A percentile compares a stretch with the other conserved stretches of the same genome.
These are phyloP conservation scores for Astrothelium macrocarpum DNA, from an alignment of 495 filamentous ascomycete species.

Conservation along the genomic window DNA sequence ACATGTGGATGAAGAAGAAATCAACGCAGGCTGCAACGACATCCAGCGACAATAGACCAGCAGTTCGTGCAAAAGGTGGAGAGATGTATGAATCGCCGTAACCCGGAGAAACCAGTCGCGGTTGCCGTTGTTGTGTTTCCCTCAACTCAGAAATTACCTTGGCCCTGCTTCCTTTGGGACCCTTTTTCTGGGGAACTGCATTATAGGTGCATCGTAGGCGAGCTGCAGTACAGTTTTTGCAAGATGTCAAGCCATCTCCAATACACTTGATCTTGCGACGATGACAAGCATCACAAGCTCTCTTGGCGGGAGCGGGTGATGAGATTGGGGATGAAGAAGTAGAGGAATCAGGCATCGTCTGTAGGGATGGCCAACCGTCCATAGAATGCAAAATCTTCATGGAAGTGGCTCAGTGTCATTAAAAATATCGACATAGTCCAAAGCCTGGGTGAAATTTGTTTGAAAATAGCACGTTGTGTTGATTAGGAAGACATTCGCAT, in stretches of 20 bases:
- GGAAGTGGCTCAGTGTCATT: neutral
- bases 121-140: constrained; percentile 55
- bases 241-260: constrained; percentile 55
- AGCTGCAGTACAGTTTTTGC: constrained; percentile 57
- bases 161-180: constrained; percentile 70
- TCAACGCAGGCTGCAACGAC: constrained; percentile 64
- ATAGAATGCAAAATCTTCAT: neutral
- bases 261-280: constrained; percentile 71
- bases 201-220: constrained; percentile 69
- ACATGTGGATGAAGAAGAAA: constrained; percentile 76
- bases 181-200: constrained; percentile 78
- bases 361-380: neutral
- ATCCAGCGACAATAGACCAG: constrained; percentile 49
- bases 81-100: constrained; percentile 30
- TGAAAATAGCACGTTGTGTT: neutral
- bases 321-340: constrained; percentile 3
- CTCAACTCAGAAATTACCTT: constrained; percentile 73
- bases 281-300: constrained; percentile 76
- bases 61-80: constrained; percentile 29
- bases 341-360: neutral
- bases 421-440: neutral
- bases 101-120: constrained; percentile 42
- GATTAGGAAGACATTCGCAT: neutral
- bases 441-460: neutral
- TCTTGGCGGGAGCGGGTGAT: constrained; percentile 36